Evolutionary conservation across 345 rosid genomes (phyloP).

Genomic region (Acer campestre): DNA sequence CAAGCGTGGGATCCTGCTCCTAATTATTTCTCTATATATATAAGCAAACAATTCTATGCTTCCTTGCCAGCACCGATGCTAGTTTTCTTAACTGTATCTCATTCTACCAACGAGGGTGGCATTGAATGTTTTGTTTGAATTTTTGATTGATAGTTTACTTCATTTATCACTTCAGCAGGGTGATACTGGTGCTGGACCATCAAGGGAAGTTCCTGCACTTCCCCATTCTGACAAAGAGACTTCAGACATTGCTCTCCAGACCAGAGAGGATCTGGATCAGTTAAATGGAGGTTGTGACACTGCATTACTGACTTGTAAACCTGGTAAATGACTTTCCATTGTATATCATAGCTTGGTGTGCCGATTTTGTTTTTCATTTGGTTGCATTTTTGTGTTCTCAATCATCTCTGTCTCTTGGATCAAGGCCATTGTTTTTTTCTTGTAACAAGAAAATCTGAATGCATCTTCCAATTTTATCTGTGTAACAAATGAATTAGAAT

Average conservation of each 20-base stretch:
- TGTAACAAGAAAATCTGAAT: slow-evolving; percentile 1
- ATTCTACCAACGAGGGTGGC: too few species aligned
- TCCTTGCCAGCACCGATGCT: too few species aligned
- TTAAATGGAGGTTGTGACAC: not conserved
- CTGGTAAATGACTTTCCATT: slow-evolving; percentile 21
- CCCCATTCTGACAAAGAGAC: not conserved
- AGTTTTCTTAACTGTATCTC: too few species aligned
- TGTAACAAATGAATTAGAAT: not conserved
- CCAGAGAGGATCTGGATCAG: not conserved
- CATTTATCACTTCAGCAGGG: not conserved
- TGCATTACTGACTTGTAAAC: not conserved
- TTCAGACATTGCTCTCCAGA: not conserved
- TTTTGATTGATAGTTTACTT: too few species aligned
- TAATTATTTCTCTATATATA: too few species aligned
- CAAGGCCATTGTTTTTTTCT: not conserved
- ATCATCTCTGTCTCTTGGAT: slow-evolving; percentile 6
- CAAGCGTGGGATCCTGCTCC: too few species aligned
- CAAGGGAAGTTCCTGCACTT: not conserved
- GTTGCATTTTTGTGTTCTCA: not conserved
- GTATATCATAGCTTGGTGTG: slow-evolving; percentile 4
- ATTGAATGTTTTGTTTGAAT: not conserved
- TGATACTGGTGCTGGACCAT: slow-evolving; percentile 16
- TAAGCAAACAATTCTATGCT: too few species aligned
- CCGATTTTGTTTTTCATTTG: not conserved
- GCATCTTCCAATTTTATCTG: not conserved